These are phyloP conservation scores for Podosphaera fusca DNA, from an alignment of 2,329 filamentous ascomycete species.

Conservation along the genomic window DNA sequence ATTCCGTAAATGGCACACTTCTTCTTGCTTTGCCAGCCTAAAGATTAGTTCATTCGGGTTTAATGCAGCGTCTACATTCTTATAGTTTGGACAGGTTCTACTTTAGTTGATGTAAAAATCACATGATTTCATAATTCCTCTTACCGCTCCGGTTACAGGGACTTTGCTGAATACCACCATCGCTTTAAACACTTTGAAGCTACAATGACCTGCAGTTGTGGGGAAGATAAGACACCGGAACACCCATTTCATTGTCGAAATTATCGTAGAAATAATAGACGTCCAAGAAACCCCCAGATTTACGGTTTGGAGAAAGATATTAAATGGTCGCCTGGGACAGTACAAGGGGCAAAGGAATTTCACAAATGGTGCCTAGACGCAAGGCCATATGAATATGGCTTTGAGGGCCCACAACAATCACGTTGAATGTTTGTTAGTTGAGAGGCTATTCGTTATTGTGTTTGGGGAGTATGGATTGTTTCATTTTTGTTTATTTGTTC, in stretches of 20 bases:
- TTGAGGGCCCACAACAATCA: not conserved
- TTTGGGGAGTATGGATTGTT: not conserved
- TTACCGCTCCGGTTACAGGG: no score
- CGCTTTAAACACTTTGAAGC: not conserved
- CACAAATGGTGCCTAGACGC: not conserved
- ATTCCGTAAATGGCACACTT: no score
- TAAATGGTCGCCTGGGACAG: not conserved
- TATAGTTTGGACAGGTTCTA: no score
- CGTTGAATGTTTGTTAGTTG: no score
- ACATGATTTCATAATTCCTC: no score
- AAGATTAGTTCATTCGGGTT: no score
- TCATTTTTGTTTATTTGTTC: not conserved
- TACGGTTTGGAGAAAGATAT: not conserved
- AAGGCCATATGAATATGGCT: not conserved
- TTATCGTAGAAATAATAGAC: not conserved
- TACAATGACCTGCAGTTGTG: not conserved
- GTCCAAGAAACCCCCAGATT: not conserved
- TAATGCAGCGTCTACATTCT: no score
- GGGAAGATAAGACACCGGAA: not conserved
- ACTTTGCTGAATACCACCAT: no score
- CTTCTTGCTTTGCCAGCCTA: no score
- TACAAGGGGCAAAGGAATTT: not conserved
- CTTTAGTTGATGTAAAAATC: no score
- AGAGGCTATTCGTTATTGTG: not conserved
- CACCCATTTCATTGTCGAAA: not conserved